phyloP scores from a whole-genome alignment of 2,329 filamentous ascomycete species.

The Dothistroma septosporum region DNA sequence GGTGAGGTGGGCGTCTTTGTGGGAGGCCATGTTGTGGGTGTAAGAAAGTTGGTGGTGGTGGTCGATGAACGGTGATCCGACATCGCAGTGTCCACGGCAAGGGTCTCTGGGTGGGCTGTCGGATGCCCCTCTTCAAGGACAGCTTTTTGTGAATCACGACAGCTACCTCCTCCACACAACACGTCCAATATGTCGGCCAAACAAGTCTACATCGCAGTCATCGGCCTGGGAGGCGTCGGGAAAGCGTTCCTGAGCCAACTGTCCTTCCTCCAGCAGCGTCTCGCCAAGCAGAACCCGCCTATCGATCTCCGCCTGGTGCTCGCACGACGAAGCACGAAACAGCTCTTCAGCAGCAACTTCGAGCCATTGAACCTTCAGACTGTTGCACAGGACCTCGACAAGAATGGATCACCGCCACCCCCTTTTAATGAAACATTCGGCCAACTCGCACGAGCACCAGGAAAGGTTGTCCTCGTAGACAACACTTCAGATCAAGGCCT shows the following conservation, averaged over 20 bases:
- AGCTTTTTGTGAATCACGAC: neutral
- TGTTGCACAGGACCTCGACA: slow-evolving; percentile 58
- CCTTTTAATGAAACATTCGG: slow-evolving; percentile 66
- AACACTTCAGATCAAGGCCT: slow-evolving; percentile 91
- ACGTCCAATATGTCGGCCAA: slow-evolving; percentile 1
- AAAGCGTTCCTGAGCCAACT: slow-evolving; percentile 87
- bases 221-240: slow-evolving; percentile 82
- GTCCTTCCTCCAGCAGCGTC: slow-evolving; percentile 60
- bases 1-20: slow-evolving; percentile 20
- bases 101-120: neutral
- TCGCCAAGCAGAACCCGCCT: slow-evolving; percentile 47
- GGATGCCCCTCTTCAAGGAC: neutral
- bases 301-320: slow-evolving; percentile 75
- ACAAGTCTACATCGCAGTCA: slow-evolving; percentile 44
- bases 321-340: slow-evolving; percentile 79
- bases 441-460: slow-evolving; percentile 73
- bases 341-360: slow-evolving; percentile 71
- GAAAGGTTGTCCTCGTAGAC: slow-evolving; percentile 80
- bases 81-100: too few relatives aligned
- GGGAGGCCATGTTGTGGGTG: slow-evolving; percentile 13
- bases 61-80: neutral
- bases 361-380: slow-evolving; percentile 60
- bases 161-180: neutral
- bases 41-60: neutral
- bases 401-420: slow-evolving; percentile 62